phyloP scores from a whole-genome alignment of 2,329 filamentous ascomycete genomes.

The Cercospora sojina region DNA sequence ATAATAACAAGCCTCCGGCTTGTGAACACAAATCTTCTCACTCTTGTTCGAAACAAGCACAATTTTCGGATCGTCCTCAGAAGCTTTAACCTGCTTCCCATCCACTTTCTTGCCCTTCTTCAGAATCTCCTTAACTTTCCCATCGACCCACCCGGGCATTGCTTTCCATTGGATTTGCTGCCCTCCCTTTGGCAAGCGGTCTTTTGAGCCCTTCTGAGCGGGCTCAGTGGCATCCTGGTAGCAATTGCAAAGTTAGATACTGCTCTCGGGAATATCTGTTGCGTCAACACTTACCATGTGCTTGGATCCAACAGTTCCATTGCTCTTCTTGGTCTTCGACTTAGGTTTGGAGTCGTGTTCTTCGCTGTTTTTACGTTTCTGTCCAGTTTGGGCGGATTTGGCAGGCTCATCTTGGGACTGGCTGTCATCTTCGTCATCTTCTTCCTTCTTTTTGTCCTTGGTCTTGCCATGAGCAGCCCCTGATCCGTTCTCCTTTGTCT shows the following conservation, averaged over 20 bases:
- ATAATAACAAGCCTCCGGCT: constrained; percentile 46
- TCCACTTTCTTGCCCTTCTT: constrained; percentile 44
- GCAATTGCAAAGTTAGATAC: background rate
- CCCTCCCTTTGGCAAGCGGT: constrained; percentile 43
- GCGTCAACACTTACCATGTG: constrained; percentile 26
- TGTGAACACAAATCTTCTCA: constrained; percentile 47
- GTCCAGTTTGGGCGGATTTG: constrained; percentile 17
- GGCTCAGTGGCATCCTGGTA: constrained; percentile 4
- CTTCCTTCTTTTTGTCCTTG: constrained; percentile 17
- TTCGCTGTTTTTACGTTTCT: constrained; percentile 26
- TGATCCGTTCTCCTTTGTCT: background rate
- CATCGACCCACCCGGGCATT: constrained; percentile 43
- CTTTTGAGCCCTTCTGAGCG: constrained; percentile 28
- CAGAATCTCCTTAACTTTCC: constrained; percentile 45
- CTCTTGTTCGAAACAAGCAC: constrained; percentile 43
- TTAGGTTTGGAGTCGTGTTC: constrained; percentile 36
- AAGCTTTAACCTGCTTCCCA: constrained; percentile 45
- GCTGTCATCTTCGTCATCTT: constrained; percentile 24
- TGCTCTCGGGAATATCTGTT: background rate
- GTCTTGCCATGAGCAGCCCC: background rate
- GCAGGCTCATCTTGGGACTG: background rate
- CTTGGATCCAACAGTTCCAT: constrained; percentile 34
- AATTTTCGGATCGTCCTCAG: constrained; percentile 45
- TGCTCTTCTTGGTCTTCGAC: constrained; percentile 34
- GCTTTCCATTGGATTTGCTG: constrained; percentile 46